These are phyloP conservation scores for Phytophthora aleatoria DNA, from an alignment of 352 stramenopile genomes.

Conservation along the genomic window DNA sequence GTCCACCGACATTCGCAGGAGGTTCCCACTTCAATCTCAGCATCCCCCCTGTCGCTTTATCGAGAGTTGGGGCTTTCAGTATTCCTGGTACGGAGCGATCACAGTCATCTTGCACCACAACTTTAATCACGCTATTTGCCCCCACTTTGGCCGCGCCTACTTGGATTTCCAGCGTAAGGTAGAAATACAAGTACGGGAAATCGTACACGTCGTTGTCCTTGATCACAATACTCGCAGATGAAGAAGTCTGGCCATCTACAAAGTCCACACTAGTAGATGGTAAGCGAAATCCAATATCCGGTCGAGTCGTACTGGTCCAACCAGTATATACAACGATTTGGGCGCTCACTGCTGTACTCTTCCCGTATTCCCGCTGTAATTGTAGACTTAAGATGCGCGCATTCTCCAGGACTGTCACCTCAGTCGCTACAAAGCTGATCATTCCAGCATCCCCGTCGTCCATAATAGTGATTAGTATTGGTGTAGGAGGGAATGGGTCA, in stretches of 20 bases:
- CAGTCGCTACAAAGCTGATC: conserved; percentile 43
- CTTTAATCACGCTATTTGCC: conserved; percentile 21
- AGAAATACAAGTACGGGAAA: conserved; percentile 55
- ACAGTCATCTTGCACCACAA: conserved; percentile 56
- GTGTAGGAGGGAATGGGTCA: conserved; percentile 26
- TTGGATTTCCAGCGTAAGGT: conserved; percentile 33
- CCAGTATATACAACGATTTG: conserved; percentile 21
- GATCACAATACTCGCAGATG: conserved; percentile 39
- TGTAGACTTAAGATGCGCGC: conserved; percentile 27
- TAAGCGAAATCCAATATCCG: conserved; percentile 41
- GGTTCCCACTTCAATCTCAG: conserved; percentile 42
- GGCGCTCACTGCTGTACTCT: conserved; percentile 39
- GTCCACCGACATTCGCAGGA: conserved; percentile 53
- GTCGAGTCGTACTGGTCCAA: conserved; percentile 19
- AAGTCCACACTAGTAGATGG: conserved; percentile 37
- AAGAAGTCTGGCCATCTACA: conserved; percentile 32
- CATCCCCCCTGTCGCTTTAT: conserved; percentile 52
- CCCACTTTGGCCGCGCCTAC: conserved; percentile 41
- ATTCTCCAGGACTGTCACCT: conserved; percentile 36
- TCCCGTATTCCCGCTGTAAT: conserved; percentile 39
- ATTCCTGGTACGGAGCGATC: conserved; percentile 49
- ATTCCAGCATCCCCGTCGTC: conserved; percentile 64
- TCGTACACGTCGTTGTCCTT: conserved; percentile 51
- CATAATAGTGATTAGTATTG: conserved; percentile 38
- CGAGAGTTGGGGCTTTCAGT: conserved; percentile 20